These are phyloP conservation scores for Trametes cubensis DNA, from an alignment of 768 basidiomycete genomes.

Conservation along the genomic window DNA sequence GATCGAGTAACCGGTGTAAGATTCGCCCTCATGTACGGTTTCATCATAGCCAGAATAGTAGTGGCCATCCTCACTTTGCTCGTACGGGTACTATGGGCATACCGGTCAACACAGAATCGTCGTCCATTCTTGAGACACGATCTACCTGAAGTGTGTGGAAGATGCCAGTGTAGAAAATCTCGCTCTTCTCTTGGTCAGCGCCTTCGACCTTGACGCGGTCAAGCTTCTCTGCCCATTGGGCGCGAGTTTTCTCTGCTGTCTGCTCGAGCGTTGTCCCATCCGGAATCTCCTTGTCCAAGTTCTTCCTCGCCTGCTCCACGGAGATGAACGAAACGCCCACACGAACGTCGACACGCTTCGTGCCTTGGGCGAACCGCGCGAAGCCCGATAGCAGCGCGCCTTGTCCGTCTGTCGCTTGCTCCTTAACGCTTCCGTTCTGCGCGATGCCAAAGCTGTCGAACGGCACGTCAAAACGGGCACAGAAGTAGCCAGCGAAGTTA, in stretches of 20 bases:
- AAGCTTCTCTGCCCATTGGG: constrained; percentile 45
- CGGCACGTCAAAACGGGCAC: constrained; percentile 56
- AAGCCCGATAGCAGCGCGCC: constrained; percentile 58
- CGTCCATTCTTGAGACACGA: background rate
- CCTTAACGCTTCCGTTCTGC: constrained; percentile 44
- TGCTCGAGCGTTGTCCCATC: constrained; percentile 42
- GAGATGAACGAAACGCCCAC: constrained; percentile 79
- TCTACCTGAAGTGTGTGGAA: constrained; percentile 63
- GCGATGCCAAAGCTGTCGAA: constrained; percentile 53
- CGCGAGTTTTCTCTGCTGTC: constrained; percentile 40
- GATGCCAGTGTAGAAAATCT: constrained; percentile 59
- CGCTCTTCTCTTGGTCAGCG: constrained; percentile 35
- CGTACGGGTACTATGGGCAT: constrained; percentile 67
- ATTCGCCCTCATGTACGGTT: constrained; percentile 60
- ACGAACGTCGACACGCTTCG: constrained; percentile 50
- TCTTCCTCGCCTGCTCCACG: constrained; percentile 54
- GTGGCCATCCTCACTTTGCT: constrained; percentile 62
- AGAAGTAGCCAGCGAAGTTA: constrained; percentile 51
- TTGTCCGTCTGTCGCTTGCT: constrained; percentile 34
- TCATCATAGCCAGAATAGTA: constrained; percentile 85
- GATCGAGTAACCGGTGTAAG: constrained; percentile 80
- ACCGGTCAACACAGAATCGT: background rate
- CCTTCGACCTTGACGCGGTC: constrained; percentile 41
- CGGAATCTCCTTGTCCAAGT: constrained; percentile 44
- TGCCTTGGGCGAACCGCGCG: constrained; percentile 42